Evolutionary conservation across 2,329 filamentous ascomycete genomes (phyloP), one percentile per base, ranked within the genome.

Genomic region (Metarhizium humberi): DNA sequence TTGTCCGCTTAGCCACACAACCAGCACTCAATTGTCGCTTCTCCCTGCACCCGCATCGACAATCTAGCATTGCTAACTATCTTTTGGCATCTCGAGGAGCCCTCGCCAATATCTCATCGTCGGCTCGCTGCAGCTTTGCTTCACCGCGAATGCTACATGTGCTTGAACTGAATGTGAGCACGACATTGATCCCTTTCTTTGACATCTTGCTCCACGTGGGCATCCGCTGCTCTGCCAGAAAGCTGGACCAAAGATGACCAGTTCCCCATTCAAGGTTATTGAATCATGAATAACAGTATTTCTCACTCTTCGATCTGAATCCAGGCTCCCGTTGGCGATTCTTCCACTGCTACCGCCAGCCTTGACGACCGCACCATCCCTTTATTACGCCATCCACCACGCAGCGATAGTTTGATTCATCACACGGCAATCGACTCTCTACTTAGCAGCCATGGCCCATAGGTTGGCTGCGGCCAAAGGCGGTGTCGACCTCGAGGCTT

Each of bases 401-500:
- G 30, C 18, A 30, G 34, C 49, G 13, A 25, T 49, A 51, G 14
- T 38, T 38, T 29, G 32, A 30, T 42, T 11, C 18, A 25, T 29
- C 34, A 32, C 46, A 25, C 56, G 49, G 50, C 49, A 50, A 40
- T 50, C 51, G 29, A 43, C 51, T n/a, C 53, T 47, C 51, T 38
- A 50, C 38, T 43, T 55, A 55, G 52, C 52, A 55, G 58, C 57
- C 58, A 79, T 79, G 76, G 71, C 76, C 58, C 75, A 78, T 65
- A 72, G 73, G 66, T 69, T 79, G 65, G 73, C 71, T 59, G 69
- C 57, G 43, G 60, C 71, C 57, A 78, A 75, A 69, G 78, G 77
- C 58, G 72, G 69, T 64, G 66, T 77, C 66, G 79, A 84, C 62
- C 75, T 82, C 69, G 83, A 86, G 68, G 82, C 83, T 54, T 73